Conservation (phyloP, 2,329 filamentous ascomycete genomes). For the Aureobasidium leucospermi region DNA sequence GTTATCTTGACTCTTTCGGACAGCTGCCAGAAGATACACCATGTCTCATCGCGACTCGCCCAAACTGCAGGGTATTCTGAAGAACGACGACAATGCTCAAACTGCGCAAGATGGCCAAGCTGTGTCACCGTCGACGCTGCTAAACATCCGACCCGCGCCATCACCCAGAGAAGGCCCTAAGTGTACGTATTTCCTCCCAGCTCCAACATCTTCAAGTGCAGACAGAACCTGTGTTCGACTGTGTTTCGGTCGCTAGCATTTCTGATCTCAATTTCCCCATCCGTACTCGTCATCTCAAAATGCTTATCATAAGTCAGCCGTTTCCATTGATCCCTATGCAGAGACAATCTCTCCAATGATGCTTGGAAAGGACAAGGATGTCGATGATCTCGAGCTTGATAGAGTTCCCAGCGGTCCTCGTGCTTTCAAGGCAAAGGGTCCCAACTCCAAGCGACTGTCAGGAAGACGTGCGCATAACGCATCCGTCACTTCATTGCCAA, state of each 20-base stretch:
- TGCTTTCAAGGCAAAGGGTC: conserved; percentile 31
- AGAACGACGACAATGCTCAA: conserved; percentile 6
- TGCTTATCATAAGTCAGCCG: conserved; percentile 28
- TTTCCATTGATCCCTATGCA: conserved; percentile 37
- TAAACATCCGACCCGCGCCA: neutral
- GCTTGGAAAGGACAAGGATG: conserved; percentile 37
- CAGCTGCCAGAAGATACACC: neutral
- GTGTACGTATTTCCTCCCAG: conserved; percentile 1
- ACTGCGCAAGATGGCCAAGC: neutral
- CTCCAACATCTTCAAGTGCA: neutral
- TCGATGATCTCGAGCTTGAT: conserved; percentile 35
- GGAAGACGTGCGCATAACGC: conserved; percentile 31
- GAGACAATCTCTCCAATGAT: conserved; percentile 42
- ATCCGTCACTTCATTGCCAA: conserved; percentile 15
- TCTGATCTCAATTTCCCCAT: neutral
- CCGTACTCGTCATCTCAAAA: neutral
- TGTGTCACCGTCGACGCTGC: conserved; percentile 9
- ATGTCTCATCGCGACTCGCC: conserved; percentile 13
- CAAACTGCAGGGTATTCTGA: conserved; percentile 12
- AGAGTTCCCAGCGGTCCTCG: conserved; percentile 26
- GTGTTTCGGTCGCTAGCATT: neutral
- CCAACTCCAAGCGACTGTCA: conserved; percentile 32
- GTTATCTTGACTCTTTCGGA: neutral
- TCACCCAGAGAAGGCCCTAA: conserved; percentile 5
- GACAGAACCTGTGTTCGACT: neutral